Conservation (phyloP, 148 eudicot genomes). For the Dianthus caryophyllus region DNA sequence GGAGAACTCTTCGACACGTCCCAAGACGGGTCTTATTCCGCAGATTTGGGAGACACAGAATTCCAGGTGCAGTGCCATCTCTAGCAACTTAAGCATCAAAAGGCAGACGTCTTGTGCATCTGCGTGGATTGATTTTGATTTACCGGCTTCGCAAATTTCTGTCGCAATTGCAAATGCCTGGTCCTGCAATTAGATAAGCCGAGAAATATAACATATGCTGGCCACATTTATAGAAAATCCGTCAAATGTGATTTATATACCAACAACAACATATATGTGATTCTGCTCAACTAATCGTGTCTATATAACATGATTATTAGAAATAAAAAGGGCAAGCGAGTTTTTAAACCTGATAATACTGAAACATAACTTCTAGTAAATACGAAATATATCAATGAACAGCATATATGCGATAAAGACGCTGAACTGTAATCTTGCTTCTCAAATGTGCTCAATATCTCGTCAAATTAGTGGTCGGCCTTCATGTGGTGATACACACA, state of each 20-base stretch:
- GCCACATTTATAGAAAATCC: not conserved
- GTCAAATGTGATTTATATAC: not conserved
- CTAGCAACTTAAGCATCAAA: constrained; percentile 57
- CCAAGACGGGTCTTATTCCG: constrained; percentile 80
- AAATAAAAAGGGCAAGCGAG: not conserved
- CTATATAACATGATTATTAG: not conserved
- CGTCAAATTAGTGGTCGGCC: too few relatives aligned
- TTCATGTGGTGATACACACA: constrained; percentile 1
- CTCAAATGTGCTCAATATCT: too few relatives aligned
- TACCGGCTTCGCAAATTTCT: constrained; percentile 77
- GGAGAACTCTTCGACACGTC: constrained; percentile 80
- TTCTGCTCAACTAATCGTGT: not conserved
- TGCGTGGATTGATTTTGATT: constrained; percentile 39
- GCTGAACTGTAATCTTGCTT: too few relatives aligned
- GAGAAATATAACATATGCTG: not conserved
- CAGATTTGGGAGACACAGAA: constrained; percentile 76
- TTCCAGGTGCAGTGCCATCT: constrained; percentile 80
- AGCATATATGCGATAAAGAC: too few relatives aligned
- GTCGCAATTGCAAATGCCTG: constrained; percentile 72
- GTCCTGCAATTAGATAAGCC: constrained; percentile 49
- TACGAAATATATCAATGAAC: too few relatives aligned
- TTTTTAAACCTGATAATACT: too few relatives aligned
- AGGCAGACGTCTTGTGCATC: constrained; percentile 58
- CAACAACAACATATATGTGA: not conserved
- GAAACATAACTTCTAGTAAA: too few relatives aligned